Conservation (phyloP, 1,284 basidiomycete genomes). For the Psilocybe mexicana region DNA sequence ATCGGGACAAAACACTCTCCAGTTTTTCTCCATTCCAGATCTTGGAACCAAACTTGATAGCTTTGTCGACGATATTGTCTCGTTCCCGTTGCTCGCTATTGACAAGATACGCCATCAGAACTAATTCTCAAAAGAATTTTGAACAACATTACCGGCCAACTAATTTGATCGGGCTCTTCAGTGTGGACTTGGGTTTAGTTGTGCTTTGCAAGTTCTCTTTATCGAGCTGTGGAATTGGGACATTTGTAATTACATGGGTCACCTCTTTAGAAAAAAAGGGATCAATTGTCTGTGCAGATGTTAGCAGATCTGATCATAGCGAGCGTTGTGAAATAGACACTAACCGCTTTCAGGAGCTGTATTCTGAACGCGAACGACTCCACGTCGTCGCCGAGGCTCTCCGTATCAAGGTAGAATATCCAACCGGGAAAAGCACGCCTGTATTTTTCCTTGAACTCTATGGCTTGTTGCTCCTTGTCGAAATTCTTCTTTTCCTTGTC, state of each 20-base stretch:
- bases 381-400: constrained; percentile 52
- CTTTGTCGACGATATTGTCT: constrained; percentile 67
- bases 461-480: constrained; percentile 61
- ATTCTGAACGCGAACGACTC: constrained; percentile 59
- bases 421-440: constrained; percentile 81
- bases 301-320: constrained; percentile 5
- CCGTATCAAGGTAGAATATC: constrained; percentile 84
- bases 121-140: constrained; percentile 29
- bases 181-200: constrained; percentile 26
- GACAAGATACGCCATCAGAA: not conserved
- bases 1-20: constrained; percentile 71
- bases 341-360: constrained; percentile 73
- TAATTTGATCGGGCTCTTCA: constrained; percentile 69
- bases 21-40: constrained; percentile 83
- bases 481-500: constrained; percentile 31
- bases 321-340: constrained; percentile 34
- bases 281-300: constrained; percentile 15
- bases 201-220: constrained; percentile 18
- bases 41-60: constrained; percentile 80
- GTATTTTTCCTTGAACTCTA: constrained; percentile 85
- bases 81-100: constrained; percentile 10
- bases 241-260: constrained; percentile 84
- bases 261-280: constrained; percentile 37
- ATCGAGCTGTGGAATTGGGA: constrained; percentile 34
- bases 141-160: constrained; percentile 49